Evolutionary conservation across 371 early-diverging fungal species (phyloP).

Genomic region (Polyrhizophydium stewartii): DNA sequence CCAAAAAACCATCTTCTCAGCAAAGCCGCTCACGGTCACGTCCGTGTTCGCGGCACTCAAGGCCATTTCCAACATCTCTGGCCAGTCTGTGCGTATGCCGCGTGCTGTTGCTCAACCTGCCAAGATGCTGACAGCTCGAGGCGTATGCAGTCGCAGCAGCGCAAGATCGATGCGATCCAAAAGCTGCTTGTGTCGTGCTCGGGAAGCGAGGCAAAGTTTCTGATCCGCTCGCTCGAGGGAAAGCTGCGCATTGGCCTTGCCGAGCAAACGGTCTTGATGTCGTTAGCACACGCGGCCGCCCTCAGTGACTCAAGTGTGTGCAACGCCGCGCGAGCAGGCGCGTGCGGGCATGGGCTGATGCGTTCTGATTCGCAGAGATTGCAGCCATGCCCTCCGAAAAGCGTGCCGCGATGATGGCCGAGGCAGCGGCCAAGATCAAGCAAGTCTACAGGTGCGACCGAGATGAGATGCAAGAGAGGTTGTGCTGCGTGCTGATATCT

Average conservation of each 20-base stretch:
- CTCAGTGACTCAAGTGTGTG: slow-evolving; percentile 24
- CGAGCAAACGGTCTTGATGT: slow-evolving; percentile 87
- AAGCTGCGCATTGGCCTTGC: slow-evolving; percentile 97
- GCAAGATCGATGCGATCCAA: slow-evolving; percentile 83
- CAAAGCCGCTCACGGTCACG: slow-evolving; percentile 74
- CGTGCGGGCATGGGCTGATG: too few relatives aligned
- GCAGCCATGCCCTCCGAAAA: slow-evolving; percentile 42
- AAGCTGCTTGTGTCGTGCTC: slow-evolving; percentile 76
- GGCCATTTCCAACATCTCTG: slow-evolving; percentile 80
- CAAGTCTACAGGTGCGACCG: slow-evolving; percentile 76
- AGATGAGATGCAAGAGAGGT: background rate
- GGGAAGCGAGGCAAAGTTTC: slow-evolving; percentile 87
- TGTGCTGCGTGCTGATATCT: slow-evolving; percentile 8
- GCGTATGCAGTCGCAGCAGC: slow-evolving; percentile 58
- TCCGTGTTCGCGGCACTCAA: slow-evolving; percentile 85
- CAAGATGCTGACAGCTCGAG: too few relatives aligned
- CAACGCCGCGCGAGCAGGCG: too few relatives aligned
- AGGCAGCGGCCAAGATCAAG: slow-evolving; percentile 77
- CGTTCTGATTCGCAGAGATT: slow-evolving; percentile 19
- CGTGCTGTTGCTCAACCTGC: too few relatives aligned
- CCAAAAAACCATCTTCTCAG: slow-evolving; percentile 66
- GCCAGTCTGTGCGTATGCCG: slow-evolving; percentile 53
- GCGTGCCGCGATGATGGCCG: slow-evolving; percentile 52
- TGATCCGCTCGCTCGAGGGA: slow-evolving; percentile 94
- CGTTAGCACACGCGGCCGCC: slow-evolving; percentile 80